Evolutionary conservation across 163 green algal genomes (phyloP), one percentile per base, ranked within the genome.

Genomic region (Prototheca stagnorum): DNA sequence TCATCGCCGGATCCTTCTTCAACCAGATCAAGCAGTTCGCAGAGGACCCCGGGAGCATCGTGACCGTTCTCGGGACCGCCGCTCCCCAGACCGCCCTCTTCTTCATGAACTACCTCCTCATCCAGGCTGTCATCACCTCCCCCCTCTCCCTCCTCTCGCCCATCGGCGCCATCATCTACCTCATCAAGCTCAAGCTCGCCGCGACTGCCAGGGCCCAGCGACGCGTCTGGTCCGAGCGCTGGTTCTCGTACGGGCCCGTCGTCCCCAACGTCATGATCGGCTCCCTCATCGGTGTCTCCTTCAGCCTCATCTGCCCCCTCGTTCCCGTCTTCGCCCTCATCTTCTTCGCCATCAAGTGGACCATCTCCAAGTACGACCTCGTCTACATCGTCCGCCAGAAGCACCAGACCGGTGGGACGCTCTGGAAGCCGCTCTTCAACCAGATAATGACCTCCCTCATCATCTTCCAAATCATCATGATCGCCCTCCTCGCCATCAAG

Each of bases 51-150:
- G 45, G 19, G 7, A 61, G 49, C 25, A 67, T 84, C 22, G 44
- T 85, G 39, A 65, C 47, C 28, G 57, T 78, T 9, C 57, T 88
- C 40, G 78, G 78, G 20, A 68, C 64, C 6, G 60, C 61, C n/a
- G 70, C 76, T 1, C 77, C 77, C 1, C 62, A 82, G 51, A 78
- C 68, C 7, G 61, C 73, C 27, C 75, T 73, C 37, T 91, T 91
- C 66, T 91, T 91, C 65, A 77, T 80, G 43, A 79, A 60, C 31
- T 91, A 72, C 59, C 55, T 79, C 37, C 65, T 78, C 25, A 39
- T 82, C 35, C 53, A 58, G 35, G 57, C 37, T 14, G 40, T 64
- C 19, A 37, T 61, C 27, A 49, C 25, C 29, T 33, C 51, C 29
- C 49, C 44, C 12, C 24, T 57, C 36, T 20, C 25, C n/a, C 27